Evolutionary conservation across 139 green algal genomes (phyloP), one percentile per base, ranked within the genome.

Genomic region (Coccomyxa sp.): DNA sequence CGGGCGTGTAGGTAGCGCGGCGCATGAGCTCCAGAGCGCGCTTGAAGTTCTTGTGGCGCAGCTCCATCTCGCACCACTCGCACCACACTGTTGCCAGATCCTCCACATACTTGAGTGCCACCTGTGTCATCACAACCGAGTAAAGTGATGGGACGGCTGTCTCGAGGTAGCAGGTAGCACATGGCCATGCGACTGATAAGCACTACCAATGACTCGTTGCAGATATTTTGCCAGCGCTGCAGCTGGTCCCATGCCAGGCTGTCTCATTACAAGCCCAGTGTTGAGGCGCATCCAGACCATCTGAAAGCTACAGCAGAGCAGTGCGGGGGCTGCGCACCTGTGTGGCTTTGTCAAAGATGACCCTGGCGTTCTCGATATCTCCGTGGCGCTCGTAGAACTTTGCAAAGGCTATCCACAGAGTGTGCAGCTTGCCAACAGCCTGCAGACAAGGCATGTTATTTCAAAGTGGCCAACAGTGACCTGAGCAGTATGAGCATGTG

Each of bases 51-150:
- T 97, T 91, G 84, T 97, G 90, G 18, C 95, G 86, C 84, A 99
- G 86, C 90, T 99, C 96, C 93, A 99, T 97, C 89, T 99, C 96
- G 0, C 85, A 89, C 89, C 91, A 98, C 83, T 98, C 95, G 75
- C 90, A 96, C 95, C 95, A 99, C 70, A 99, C 87, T 2, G 83
- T 86, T 29, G 96, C 95, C 71, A 99, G 88, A 84, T 99, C 96
- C 73, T 99, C 96, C 35, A 95, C 92, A 74, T 94, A 96, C 82
- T 95, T 95, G 85, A 89, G 94, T 12, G 75, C 78, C 36, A 81
- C 83, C 81, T 92, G 72, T 27, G n/a, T n/a, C n/a, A n/a, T n/a
- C n/a, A n/a, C n/a, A n/a, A n/a, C 31, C 22, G 68, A 24, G 35
- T 33, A 12, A 64, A n/a, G n/a, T n/a, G n/a, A n/a, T n/a, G n/a